These are phyloP conservation scores for Exophiala dermatitidis DNA, from an alignment of 2,329 filamentous ascomycete genomes.

Conservation along the genomic window DNA sequence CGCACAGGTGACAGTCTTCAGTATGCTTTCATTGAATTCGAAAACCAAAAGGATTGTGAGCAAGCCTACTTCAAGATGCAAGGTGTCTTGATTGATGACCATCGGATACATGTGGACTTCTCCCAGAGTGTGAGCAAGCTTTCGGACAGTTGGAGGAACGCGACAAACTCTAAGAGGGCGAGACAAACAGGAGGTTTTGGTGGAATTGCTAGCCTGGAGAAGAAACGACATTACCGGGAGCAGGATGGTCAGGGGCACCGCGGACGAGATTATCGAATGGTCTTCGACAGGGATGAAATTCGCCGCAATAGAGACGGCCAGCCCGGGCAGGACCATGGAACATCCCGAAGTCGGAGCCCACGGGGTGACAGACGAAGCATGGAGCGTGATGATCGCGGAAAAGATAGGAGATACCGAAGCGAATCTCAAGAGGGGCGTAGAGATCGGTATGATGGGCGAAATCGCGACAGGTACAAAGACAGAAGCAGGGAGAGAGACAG, in stretches of 20 bases:
- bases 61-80: constrained; percentile 99
- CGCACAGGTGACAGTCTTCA: constrained; percentile 92
- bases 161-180: constrained; percentile 72
- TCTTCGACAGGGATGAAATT: constrained; percentile 69
- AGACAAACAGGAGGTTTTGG: constrained; percentile 72
- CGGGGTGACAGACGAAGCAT: constrained; percentile 30
- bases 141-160: constrained; percentile 80
- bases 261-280: constrained; percentile 62
- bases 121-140: constrained; percentile 86
- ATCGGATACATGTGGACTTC: constrained; percentile 97
- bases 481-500: constrained; percentile 34
- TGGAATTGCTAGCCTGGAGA: constrained; percentile 79
- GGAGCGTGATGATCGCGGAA: constrained; percentile 1
- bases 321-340: constrained; percentile 23
- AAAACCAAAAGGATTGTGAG: constrained; percentile 86
- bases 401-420: constrained; percentile 1
- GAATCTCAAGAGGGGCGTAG: constrained; percentile 9
- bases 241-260: constrained; percentile 45
- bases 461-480: constrained; percentile 35
- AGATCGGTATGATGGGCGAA: constrained; percentile 26
- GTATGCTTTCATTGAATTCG: constrained; percentile 96
- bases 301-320: constrained; percentile 23
- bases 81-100: constrained; percentile 89
- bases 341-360: constrained; percentile 38
- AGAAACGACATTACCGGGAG: constrained; percentile 81